A percentile compares a stretch with the other conserved stretches of the same genome.
These are phyloP conservation scores for Tulasnella sp. DNA, from an alignment of 768 basidiomycete genomes.

Conservation along the genomic window DNA sequence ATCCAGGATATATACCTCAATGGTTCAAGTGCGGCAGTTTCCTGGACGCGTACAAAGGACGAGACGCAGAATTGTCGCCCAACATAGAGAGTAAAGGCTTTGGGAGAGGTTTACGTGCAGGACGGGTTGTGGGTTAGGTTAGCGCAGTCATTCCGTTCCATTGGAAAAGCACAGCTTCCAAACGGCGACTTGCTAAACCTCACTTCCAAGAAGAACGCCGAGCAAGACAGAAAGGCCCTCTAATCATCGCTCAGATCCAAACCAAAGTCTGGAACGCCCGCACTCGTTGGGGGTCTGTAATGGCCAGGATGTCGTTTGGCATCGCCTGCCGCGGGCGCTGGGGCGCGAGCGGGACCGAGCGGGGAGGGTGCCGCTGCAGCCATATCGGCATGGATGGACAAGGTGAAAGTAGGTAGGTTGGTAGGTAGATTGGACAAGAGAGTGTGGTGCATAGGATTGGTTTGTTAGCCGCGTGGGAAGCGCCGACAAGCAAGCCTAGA, in stretches of 20 bases:
- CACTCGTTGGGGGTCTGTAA: constrained; percentile 43
- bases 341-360: constrained; percentile 32
- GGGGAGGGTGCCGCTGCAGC: not conserved
- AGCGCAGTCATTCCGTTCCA: no score
- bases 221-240: no score
- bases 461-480: not conserved
- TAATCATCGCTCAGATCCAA: constrained; percentile 51
- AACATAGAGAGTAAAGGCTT: no score
- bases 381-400: not conserved
- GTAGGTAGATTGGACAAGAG: not conserved
- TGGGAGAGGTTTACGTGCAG: no score
- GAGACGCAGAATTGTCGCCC: no score
- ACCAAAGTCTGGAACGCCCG: constrained; percentile 50
- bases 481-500: not conserved
- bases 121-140: no score
- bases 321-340: constrained; percentile 46
- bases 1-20: no score
- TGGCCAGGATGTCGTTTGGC: constrained; percentile 42
- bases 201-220: not conserved
- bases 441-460: not conserved
- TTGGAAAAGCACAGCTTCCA: not conserved
- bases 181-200: not conserved
- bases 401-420: not conserved
- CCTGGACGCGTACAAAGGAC: no score
- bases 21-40: no score